phyloP scores from a whole-genome alignment of 371 early-diverging fungal genomes.

The Rhizopus microsporus region DNA sequence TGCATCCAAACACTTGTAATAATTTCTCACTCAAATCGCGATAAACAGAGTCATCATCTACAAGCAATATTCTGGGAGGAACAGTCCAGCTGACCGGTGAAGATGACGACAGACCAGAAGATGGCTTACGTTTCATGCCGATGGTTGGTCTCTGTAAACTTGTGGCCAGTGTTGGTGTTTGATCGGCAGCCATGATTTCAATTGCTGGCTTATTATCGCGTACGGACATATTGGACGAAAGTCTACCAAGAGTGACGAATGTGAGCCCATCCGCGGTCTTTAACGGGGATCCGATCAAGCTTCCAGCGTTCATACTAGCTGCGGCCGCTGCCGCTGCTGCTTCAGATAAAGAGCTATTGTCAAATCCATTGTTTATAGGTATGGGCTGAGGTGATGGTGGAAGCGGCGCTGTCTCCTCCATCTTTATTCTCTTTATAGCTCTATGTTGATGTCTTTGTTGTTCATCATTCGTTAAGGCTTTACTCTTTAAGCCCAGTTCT shows the following conservation, averaged over 20 bases:
- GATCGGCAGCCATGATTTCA: constrained; percentile 37
- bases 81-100: constrained; percentile 55
- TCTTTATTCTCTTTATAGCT: background rate
- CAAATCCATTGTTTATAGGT: background rate
- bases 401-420: background rate
- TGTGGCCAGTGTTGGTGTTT: constrained; percentile 16
- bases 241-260: constrained; percentile 50
- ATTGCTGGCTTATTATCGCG: constrained; percentile 39
- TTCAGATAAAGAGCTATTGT: constrained; percentile 3
- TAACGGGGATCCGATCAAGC: constrained; percentile 41
- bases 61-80: constrained; percentile 73
- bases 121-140: constrained; percentile 14
- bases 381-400: background rate
- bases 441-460: background rate
- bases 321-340: constrained; percentile 38
- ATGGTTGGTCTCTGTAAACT: constrained; percentile 12
- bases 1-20: constrained; percentile 72
- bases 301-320: constrained; percentile 51
- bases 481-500: background rate
- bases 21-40: constrained; percentile 64
- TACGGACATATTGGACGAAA: constrained; percentile 40
- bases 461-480: background rate
- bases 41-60: constrained; percentile 77
- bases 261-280: constrained; percentile 50
- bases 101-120: constrained; percentile 15